Evolutionary conservation across 2,329 filamentous ascomycete species (phyloP), one percentile per base, ranked within the genome.

Genomic region (Cladophialophora immunda): DNA sequence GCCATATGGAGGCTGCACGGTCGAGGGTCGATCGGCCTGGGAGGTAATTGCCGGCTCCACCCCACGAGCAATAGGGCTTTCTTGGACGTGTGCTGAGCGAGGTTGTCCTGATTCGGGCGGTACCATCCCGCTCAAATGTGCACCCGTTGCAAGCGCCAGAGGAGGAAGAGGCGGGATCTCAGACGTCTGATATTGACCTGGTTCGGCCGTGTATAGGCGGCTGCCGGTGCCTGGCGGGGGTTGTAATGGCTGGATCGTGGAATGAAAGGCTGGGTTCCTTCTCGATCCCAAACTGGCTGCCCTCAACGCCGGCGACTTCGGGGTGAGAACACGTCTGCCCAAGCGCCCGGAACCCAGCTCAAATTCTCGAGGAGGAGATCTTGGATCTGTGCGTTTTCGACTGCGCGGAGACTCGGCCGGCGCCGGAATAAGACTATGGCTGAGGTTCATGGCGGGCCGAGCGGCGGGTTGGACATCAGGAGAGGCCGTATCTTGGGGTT

Each of bases 301-400:
- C 68, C 87, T 83, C 47, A 82, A 60, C 4, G 74, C 77, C 9
- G 87, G 87, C 9, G 88, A 89, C 69, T 83, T 82, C 0, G 88
- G 86, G 11, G 85, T 88, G 67, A 88, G 74, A n/a, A 87, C 83
- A 36, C 83, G 83, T 69, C 86, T 68, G 34, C 65, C 68, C n/a
- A 54, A 9, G 25, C 62, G 64, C 29, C 58, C 58, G 15, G 57
- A 6, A 11, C 57, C 52, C 17, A 55, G 58, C 38, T 65, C 68
- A 11, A 64, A 55, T 22, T 69, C 68, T 36, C 65, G 58, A 7
- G 56, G 54, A 27, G 72, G 70, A 3, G 72, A 72, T 50, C 63
- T 58, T 47, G 62, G 64, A 27, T 70, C 70, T 55, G 66, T 66
- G 25, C 71, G 66, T 36, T 73, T 73, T 56, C 71, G 68, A 57